Conservation (phyloP, 73 alveolate species). For the Durusdinium trenchii region DNA sequence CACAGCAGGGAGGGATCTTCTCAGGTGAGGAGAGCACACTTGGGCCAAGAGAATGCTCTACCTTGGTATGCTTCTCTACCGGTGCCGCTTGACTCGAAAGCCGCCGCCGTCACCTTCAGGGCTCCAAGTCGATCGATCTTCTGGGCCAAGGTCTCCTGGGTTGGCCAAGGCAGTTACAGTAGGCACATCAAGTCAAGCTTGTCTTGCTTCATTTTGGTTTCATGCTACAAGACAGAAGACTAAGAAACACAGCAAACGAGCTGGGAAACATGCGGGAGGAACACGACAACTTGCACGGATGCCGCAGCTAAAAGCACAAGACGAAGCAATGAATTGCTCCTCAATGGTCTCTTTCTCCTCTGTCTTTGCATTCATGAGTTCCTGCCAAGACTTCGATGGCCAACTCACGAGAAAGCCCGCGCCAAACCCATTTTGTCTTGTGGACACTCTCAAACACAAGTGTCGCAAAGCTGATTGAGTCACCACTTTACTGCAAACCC, state of each 20-base stretch:
- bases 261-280: no score
- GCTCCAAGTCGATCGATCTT: constrained; percentile 82
- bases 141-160: constrained; percentile 76
- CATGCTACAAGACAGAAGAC: no score
- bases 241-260: no score
- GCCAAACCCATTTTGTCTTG: no score
- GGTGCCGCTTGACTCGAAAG: no score
- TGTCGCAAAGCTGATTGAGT: not conserved
- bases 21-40: no score
- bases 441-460: not conserved
- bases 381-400: constrained; percentile 20
- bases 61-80: no score
- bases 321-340: not conserved
- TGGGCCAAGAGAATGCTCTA: no score
- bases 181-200: not conserved
- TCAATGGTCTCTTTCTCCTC: constrained; percentile 82
- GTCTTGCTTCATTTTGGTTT: no score
- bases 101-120: constrained; percentile 17
- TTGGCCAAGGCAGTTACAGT: not conserved
- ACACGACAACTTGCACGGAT: no score
- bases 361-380: constrained; percentile 68
- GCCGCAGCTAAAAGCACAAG: not conserved
- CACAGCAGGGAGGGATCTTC: no score
- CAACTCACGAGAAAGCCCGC: not conserved
- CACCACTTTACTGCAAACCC: not conserved